These are phyloP conservation scores for Priceomyces haplophilus DNA, from an alignment of 805 yeast species.

Conservation along the genomic window DNA sequence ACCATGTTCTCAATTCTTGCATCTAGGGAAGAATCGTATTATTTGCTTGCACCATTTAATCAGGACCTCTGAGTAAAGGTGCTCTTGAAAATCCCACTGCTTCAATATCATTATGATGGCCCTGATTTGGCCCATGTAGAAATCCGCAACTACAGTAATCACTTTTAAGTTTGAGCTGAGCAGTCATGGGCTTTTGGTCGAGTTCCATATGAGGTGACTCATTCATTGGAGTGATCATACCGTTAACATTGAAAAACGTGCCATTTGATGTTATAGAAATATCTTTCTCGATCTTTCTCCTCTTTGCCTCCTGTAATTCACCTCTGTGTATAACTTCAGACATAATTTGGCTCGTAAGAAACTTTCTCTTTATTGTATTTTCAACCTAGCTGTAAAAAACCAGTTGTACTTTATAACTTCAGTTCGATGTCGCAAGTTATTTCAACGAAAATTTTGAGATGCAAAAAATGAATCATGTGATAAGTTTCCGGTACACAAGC, in stretches of 20 bases:
- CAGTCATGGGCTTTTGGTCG: not conserved
- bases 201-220: constrained; percentile 1
- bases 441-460: not conserved
- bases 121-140: constrained; percentile 29
- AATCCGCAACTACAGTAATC: constrained; percentile 26
- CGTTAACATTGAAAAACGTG: constrained; percentile 1
- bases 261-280: not conserved
- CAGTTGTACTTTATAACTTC: no score
- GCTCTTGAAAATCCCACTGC: constrained; percentile 22
- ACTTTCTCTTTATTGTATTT: no score
- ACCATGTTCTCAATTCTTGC: not conserved
- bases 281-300: constrained; percentile 5
- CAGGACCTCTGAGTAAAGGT: constrained; percentile 27
- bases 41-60: no score
- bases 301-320: constrained; percentile 2
- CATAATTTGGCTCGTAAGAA: not conserved
- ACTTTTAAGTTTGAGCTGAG: constrained; percentile 2
- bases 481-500: no score
- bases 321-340: not conserved
- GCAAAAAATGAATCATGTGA: not conserved
- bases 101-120: constrained; percentile 19
- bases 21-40: no score
- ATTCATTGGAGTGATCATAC: constrained; percentile 7
- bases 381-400: no score
- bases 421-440: no score